phyloP scores from a whole-genome alignment of 2,329 filamentous ascomycete genomes.

The Lasiodiplodia gonubiensis region DNA sequence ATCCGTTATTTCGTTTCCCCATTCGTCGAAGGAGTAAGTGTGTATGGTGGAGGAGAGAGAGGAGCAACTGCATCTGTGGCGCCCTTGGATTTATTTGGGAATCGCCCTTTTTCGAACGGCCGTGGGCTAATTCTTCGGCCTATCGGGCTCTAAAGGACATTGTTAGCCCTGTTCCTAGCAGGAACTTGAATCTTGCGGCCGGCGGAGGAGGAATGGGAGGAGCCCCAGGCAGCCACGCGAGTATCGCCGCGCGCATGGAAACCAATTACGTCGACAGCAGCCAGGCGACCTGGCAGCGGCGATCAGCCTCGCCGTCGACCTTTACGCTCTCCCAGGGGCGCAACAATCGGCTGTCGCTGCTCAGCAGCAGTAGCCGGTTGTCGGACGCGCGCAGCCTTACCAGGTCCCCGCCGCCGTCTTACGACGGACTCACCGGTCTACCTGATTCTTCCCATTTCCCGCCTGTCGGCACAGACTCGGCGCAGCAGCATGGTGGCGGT shows the following conservation, averaged over 20 bases:
- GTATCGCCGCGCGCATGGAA: slow-evolving; percentile 15
- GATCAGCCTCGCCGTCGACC: slow-evolving; percentile 16
- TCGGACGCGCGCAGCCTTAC: not conserved
- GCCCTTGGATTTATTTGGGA: not conserved
- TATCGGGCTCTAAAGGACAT: not conserved
- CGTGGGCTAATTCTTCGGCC: not conserved
- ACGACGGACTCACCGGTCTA: slow-evolving; percentile 5
- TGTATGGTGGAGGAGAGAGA: not conserved
- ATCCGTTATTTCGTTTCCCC: not conserved
- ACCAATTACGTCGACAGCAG: slow-evolving; percentile 8
- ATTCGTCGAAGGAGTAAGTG: not conserved
- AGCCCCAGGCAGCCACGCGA: not conserved
- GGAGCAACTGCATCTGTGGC: not conserved
- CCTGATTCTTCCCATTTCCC: not conserved
- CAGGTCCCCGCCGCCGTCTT: slow-evolving; percentile 15
- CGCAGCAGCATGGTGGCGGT: not conserved
- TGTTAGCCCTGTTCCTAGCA: slow-evolving; percentile 9
- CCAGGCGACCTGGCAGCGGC: not conserved
- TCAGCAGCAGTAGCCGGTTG: not conserved
- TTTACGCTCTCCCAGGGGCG: slow-evolving; percentile 17
- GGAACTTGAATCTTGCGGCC: not conserved
- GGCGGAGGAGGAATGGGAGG: not conserved
- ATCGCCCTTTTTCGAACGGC: not conserved
- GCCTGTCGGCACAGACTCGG: not conserved
- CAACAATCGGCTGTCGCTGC: slow-evolving; percentile 20